Evolutionary conservation across 1,284 basidiomycete genomes (phyloP).

Genomic region (Irpex sp.): DNA sequence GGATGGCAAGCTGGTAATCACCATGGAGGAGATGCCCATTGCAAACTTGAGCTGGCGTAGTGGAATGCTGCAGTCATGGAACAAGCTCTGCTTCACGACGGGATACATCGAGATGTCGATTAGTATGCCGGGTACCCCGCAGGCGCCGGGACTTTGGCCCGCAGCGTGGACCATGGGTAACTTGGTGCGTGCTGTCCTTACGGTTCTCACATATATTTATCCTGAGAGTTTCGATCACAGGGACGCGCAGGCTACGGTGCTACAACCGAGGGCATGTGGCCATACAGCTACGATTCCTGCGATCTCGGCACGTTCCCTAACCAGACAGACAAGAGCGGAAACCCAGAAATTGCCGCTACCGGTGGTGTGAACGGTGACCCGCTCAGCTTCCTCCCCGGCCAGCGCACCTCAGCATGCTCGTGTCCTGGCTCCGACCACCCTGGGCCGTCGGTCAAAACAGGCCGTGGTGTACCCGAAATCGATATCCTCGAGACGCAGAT

Average conservation of each 20-base stretch:
- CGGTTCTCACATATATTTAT: slow-evolving; percentile 10
- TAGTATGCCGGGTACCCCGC: slow-evolving; percentile 74
- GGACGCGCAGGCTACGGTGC: slow-evolving; percentile 58
- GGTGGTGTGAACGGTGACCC: slow-evolving; percentile 42
- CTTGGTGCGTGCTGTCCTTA: slow-evolving; percentile 30
- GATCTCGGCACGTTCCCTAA: slow-evolving; percentile 84
- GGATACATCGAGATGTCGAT: slow-evolving; percentile 84
- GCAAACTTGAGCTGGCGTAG: slow-evolving; percentile 80
- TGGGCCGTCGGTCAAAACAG: slow-evolving; percentile 47
- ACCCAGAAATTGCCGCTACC: slow-evolving; percentile 49
- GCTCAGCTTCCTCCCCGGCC: slow-evolving; percentile 52
- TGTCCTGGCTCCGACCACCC: slow-evolving; percentile 61
- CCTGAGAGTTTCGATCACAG: slow-evolving; percentile 33
- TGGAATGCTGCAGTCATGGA: slow-evolving; percentile 83
- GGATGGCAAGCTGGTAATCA: slow-evolving; percentile 76
- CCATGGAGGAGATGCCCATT: slow-evolving; percentile 55
- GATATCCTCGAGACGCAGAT: slow-evolving; percentile 65
- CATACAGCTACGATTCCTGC: slow-evolving; percentile 80
- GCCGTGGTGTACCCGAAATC: slow-evolving; percentile 62
- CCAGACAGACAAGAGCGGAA: slow-evolving; percentile 56
- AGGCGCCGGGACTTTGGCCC: slow-evolving; percentile 72
- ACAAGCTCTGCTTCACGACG: slow-evolving; percentile 91
- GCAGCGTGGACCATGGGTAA: slow-evolving; percentile 49
- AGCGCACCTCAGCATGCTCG: slow-evolving; percentile 52
- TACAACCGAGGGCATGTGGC: slow-evolving; percentile 63